These are phyloP conservation scores for Rhizophora apiculata DNA, from an alignment of 345 rosid genomes.

Conservation along the genomic window DNA sequence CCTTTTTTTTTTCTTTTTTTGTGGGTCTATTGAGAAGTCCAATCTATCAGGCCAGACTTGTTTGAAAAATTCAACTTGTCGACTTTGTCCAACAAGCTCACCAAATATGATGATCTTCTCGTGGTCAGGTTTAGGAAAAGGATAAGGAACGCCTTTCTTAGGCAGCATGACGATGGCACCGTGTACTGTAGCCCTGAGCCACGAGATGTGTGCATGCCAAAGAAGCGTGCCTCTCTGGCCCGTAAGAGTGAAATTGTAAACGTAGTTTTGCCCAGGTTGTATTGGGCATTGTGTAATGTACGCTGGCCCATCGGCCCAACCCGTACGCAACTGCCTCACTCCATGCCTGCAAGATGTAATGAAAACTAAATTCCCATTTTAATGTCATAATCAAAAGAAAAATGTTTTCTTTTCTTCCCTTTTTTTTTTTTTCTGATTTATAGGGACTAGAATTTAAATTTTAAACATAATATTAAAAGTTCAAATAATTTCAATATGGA, in stretches of 20 bases:
- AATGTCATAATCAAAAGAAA: too few species aligned
- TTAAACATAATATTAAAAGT: too few species aligned
- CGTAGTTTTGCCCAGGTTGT: constrained; percentile 48
- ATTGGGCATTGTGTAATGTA: constrained; percentile 69
- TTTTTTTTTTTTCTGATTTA: too few species aligned
- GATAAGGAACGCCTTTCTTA: constrained; percentile 50
- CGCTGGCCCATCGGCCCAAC: constrained; percentile 82
- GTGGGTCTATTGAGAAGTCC: too few species aligned
- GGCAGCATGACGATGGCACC: constrained; percentile 77
- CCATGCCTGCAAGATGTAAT: constrained; percentile 55
- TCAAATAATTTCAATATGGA: too few species aligned
- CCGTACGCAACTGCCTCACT: constrained; percentile 56
- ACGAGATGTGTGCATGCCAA: constrained; percentile 79
- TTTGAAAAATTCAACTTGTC: too few species aligned
- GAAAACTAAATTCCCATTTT: background rate
- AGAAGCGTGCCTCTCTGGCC: constrained; percentile 74
- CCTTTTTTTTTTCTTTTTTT: too few species aligned
- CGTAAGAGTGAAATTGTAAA: constrained; percentile 64
- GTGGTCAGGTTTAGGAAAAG: constrained; percentile 59
- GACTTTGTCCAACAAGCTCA: constrained; percentile 4
- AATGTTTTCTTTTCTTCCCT: too few species aligned
- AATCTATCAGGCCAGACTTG: too few species aligned
- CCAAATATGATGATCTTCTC: constrained; percentile 58
- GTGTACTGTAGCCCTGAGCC: constrained; percentile 65
- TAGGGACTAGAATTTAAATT: too few species aligned